These are phyloP conservation scores for Lonicera japonica DNA, from an alignment of 129 eudicot species.

Conservation along the genomic window DNA sequence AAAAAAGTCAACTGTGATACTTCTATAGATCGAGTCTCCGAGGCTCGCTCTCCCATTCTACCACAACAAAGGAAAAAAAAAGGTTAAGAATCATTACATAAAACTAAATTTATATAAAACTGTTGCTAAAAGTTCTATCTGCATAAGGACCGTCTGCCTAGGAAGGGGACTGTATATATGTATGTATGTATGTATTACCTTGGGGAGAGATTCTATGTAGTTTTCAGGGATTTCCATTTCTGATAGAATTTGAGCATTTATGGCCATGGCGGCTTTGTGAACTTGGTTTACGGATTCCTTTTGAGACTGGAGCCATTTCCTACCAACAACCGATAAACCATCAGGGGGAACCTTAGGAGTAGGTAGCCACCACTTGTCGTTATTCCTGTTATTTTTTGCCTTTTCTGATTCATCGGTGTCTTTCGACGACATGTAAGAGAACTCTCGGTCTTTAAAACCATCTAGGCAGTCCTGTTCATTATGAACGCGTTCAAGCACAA, in stretches of 20 bases:
- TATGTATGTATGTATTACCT: conserved; percentile 39
- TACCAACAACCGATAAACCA: conserved; percentile 71
- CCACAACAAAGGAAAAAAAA: conserved; percentile 3
- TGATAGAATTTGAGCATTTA: conserved; percentile 71
- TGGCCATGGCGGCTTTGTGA: conserved; percentile 87
- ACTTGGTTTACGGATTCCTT: conserved; percentile 91
- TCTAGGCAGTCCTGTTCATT: conserved; percentile 70
- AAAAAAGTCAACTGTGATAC: conserved; percentile 70
- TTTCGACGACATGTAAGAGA: conserved; percentile 48
- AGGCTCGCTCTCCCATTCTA: conserved; percentile 93
- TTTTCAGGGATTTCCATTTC: conserved; percentile 90
- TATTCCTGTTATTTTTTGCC: conserved; percentile 42
- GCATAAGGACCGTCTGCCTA: too few relatives aligned
- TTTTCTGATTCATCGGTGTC: conserved; percentile 37
- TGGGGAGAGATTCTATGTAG: conserved; percentile 84
- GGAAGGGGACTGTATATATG: too few relatives aligned
- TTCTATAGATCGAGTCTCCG: conserved; percentile 76
- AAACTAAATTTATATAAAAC: too few relatives aligned
- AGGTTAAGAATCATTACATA: too few relatives aligned
- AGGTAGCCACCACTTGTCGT: conserved; percentile 95
- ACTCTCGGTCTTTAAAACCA: conserved; percentile 77
- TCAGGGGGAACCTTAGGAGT: conserved; percentile 76
- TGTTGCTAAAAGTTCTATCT: too few relatives aligned
- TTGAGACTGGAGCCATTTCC: conserved; percentile 76
- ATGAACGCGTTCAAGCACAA: conserved; percentile 11